Percentiles rank a stretch among this genome's conserved stretches.
These are phyloP conservation scores for Thelonectria discophora DNA, from an alignment of 2,329 filamentous ascomycete species.

Conservation along the genomic window DNA sequence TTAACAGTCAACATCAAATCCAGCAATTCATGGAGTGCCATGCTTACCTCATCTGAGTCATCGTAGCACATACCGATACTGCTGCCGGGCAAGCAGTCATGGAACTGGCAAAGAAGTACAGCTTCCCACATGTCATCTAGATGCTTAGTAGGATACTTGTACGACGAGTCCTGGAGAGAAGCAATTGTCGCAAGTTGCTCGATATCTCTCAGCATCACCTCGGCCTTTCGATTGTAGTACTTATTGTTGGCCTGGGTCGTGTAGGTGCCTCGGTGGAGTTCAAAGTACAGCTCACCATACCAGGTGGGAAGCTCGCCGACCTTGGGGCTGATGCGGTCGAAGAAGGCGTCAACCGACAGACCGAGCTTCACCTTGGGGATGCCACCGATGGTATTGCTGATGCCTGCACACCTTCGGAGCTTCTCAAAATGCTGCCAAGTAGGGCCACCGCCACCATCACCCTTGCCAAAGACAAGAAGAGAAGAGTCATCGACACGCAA, in stretches of 20 bases:
- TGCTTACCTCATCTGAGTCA: conserved; percentile 80
- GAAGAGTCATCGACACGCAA: conserved; percentile 93
- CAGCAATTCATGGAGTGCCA: neutral
- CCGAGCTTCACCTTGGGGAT: conserved; percentile 91
- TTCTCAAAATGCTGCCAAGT: conserved; percentile 96
- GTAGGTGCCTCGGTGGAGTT: conserved; percentile 95
- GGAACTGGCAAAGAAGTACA: conserved; percentile 93
- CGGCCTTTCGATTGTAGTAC: conserved; percentile 86
- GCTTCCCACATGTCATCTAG: conserved; percentile 96
- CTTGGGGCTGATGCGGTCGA: conserved; percentile 84
- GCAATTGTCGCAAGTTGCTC: conserved; percentile 89
- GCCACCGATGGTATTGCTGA: conserved; percentile 82
- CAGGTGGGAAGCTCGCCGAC: conserved; percentile 85
- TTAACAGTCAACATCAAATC: conserved; percentile 13
- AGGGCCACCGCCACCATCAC: conserved; percentile 93
- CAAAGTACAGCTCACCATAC: conserved; percentile 98
- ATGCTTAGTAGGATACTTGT: conserved; percentile 93
- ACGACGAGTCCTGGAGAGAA: conserved; percentile 74
- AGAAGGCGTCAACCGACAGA: conserved; percentile 92
- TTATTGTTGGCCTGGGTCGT: conserved; percentile 99
- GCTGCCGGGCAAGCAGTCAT: conserved; percentile 94
- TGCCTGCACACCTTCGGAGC: conserved; percentile 87
- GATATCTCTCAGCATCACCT: conserved; percentile 85
- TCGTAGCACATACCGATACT: conserved; percentile 98
- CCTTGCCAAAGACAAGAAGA: conserved; percentile 93